Evolutionary conservation across 306 rosid species (phyloP).

Genomic region (Vicia sativa): DNA sequence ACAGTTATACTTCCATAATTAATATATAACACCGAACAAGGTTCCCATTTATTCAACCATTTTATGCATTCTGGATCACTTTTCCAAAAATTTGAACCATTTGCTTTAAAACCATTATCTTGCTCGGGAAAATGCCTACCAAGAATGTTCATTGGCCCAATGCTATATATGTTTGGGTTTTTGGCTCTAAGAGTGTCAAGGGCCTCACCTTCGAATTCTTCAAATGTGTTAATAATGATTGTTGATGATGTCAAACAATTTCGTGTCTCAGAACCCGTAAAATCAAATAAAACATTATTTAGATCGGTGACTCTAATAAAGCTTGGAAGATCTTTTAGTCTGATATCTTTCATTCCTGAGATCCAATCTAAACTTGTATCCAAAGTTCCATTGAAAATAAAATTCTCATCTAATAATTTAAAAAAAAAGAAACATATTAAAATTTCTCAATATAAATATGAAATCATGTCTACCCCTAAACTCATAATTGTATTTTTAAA

Average conservation of each 20-base stretch:
- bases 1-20: slow-evolving; percentile 30
- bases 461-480: no score
- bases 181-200: neutral
- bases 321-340: slow-evolving; percentile 30
- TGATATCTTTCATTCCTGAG: slow-evolving; percentile 9
- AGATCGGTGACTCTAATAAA: neutral
- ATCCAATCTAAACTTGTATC: slow-evolving; percentile 17
- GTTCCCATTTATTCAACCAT: slow-evolving; percentile 24
- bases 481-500: no score
- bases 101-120: neutral
- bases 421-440: no score
- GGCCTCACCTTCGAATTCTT: slow-evolving; percentile 8
- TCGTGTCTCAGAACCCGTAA: neutral
- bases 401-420: slow-evolving; percentile 18
- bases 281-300: slow-evolving; percentile 11
- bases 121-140: neutral
- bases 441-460: no score
- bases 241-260: slow-evolving; percentile 11
- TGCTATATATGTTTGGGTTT: slow-evolving; percentile 12
- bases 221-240: slow-evolving; percentile 16
- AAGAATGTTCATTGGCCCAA: slow-evolving; percentile 24
- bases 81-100: slow-evolving; percentile 21
- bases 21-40: neutral
- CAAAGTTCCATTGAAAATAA: neutral
- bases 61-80: slow-evolving; percentile 6